A percentile compares a stretch with the other conserved stretches of the same genome.
Evolutionary conservation across 352 stramenopile species (phyloP).

Genomic region (Phytophthora nicotianae): DNA sequence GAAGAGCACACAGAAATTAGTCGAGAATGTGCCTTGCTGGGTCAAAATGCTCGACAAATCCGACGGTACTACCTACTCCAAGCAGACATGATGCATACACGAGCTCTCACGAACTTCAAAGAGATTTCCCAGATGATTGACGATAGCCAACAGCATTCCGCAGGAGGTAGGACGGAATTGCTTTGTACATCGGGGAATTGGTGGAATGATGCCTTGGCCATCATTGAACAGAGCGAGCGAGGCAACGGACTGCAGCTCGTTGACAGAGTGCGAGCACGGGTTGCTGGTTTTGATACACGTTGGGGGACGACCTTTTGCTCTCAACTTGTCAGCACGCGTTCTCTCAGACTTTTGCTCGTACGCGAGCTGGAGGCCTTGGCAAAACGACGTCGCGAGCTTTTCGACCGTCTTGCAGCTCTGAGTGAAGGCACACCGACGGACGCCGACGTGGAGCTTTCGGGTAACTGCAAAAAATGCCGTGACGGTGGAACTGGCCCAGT

Average conservation of each 20-base stretch:
- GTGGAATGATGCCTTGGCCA: slow-evolving; percentile 53
- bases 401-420: slow-evolving; percentile 41
- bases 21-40: slow-evolving; percentile 45
- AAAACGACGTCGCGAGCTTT: slow-evolving; percentile 39
- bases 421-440: slow-evolving; percentile 45
- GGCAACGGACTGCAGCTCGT: slow-evolving; percentile 36
- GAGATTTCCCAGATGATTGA: slow-evolving; percentile 14
- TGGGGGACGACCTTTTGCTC: slow-evolving; percentile 53
- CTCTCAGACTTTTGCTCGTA: slow-evolving; percentile 56
- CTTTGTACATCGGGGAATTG: slow-evolving; percentile 49
- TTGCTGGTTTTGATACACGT: slow-evolving; percentile 46
- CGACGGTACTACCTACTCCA: slow-evolving; percentile 55
- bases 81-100: slow-evolving; percentile 39
- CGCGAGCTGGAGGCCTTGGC: slow-evolving; percentile 53
- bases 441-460: slow-evolving; percentile 60
- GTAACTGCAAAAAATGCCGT: slow-evolving; percentile 71
- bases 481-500: slow-evolving; percentile 58
- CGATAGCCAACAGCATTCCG: slow-evolving; percentile 3
- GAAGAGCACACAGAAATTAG: slow-evolving; percentile 25
- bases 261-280: slow-evolving; percentile 50
- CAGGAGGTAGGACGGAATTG: slow-evolving; percentile 15
- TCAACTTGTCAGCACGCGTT: slow-evolving; percentile 48
- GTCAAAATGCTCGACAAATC: slow-evolving; percentile 38
- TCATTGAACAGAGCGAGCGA: slow-evolving; percentile 33
- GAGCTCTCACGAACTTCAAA: slow-evolving; percentile 29